phyloP scores from a whole-genome alignment of 2,329 filamentous ascomycete species.

The Aspergillus tubingensis region DNA sequence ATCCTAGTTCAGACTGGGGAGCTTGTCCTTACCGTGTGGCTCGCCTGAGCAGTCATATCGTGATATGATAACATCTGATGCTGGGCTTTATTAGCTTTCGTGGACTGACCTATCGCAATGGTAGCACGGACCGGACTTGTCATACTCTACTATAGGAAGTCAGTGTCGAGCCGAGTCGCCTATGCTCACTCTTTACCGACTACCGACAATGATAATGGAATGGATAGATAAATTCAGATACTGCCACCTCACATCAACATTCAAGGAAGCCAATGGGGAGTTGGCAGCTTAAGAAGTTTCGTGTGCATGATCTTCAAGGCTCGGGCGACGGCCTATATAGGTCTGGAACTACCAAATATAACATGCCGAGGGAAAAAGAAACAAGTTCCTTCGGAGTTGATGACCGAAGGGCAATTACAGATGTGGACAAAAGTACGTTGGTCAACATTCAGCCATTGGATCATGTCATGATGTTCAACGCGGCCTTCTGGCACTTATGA shows the following conservation, averaged over 20 bases:
- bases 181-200: not conserved
- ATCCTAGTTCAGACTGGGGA: slow-evolving; percentile 1
- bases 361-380: slow-evolving; percentile 7
- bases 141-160: slow-evolving; percentile 10
- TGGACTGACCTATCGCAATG: slow-evolving; percentile 20
- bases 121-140: slow-evolving; percentile 19
- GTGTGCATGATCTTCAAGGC: not conserved
- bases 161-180: not conserved
- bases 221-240: not conserved
- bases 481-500: slow-evolving; percentile 22
- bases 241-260: not conserved
- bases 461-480: slow-evolving; percentile 14
- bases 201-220: not conserved
- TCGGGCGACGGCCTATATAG: slow-evolving; percentile 5
- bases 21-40: slow-evolving; percentile 21
- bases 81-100: slow-evolving; percentile 15
- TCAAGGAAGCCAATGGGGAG: not conserved
- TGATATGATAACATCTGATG: slow-evolving; percentile 22
- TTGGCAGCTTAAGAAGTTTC: slow-evolving; percentile 1
- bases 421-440: slow-evolving; percentile 22
- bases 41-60: slow-evolving; percentile 23
- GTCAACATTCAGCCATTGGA: slow-evolving; percentile 6
- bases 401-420: slow-evolving; percentile 3
- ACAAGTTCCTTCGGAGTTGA: slow-evolving; percentile 6
- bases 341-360: slow-evolving; percentile 20